phyloP scores from a whole-genome alignment of 768 basidiomycete genomes.

The Tubosaeta sp. region DNA sequence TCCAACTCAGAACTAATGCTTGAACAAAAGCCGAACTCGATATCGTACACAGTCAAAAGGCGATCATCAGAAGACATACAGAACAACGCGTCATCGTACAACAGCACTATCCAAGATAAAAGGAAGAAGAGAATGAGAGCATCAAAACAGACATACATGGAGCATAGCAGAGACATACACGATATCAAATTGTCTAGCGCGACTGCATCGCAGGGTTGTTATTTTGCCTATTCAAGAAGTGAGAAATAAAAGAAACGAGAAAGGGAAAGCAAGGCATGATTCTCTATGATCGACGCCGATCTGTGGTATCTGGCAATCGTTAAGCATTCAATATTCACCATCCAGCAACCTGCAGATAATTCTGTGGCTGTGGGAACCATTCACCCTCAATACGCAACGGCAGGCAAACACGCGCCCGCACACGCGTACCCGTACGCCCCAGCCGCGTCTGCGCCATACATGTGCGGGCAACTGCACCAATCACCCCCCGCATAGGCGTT shows the following conservation, averaged over 20 bases:
- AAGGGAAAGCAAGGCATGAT: not conserved
- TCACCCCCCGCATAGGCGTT: constrained; percentile 23
- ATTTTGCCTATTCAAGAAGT: not conserved
- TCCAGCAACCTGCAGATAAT: constrained; percentile 16
- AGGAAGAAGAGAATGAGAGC: not conserved
- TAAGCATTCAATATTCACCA: constrained; percentile 12
- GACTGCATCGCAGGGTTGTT: not conserved
- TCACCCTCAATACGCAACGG: not conserved
- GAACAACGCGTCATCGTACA: not conserved
- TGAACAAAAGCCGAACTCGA: too few relatives aligned
- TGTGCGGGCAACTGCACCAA: constrained; percentile 19
- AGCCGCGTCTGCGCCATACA: constrained; percentile 7
- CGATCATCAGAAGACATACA: not conserved
- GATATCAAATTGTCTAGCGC: not conserved
- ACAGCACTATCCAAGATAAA: not conserved
- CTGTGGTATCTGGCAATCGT: not conserved
- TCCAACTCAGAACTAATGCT: too few relatives aligned
- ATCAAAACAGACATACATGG: not conserved
- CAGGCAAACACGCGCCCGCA: not conserved
- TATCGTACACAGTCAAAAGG: not conserved
- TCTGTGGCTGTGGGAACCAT: not conserved
- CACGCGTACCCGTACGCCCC: constrained; percentile 15
- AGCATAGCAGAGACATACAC: not conserved
- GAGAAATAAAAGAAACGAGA: not conserved
- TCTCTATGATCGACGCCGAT: not conserved